Conservation (phyloP, 495 filamentous ascomycete genomes). For the Glarea lozoyensis region DNA sequence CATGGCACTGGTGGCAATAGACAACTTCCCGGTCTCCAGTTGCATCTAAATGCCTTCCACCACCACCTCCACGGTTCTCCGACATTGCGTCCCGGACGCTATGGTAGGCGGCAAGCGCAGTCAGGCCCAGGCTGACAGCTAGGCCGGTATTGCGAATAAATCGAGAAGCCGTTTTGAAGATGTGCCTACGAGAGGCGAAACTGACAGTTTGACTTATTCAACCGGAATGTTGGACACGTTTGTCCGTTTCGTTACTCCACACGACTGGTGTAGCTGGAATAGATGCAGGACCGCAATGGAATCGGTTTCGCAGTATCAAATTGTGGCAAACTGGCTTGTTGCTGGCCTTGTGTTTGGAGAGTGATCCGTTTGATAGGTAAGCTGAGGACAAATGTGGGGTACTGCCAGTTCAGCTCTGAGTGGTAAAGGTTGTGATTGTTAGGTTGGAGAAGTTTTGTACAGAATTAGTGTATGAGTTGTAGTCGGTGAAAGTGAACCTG, state of each 20-base stretch:
- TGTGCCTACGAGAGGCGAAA: neutral
- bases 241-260: neutral
- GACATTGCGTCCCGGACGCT: conserved; percentile 32
- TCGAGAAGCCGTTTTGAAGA: conserved; percentile 36
- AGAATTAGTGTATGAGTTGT: no score
- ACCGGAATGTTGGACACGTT: neutral
- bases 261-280: no score
- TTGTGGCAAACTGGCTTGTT: no score
- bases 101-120: conserved; percentile 37
- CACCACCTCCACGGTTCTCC: conserved; percentile 11
- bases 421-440: no score
- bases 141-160: conserved; percentile 37
- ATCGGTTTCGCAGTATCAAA: no score
- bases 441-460: no score
- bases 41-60: conserved; percentile 27
- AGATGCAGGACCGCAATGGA: no score
- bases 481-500: no score
- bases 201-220: neutral
- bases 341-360: no score
- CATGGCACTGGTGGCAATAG: conserved; percentile 69
- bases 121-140: conserved; percentile 38
- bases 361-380: no score
- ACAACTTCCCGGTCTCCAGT: conserved; percentile 53
- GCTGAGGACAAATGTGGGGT: no score
- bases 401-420: no score